These are phyloP conservation scores for Exophiala aquamarina DNA, from an alignment of 2,329 filamentous ascomycete species.

Conservation along the genomic window DNA sequence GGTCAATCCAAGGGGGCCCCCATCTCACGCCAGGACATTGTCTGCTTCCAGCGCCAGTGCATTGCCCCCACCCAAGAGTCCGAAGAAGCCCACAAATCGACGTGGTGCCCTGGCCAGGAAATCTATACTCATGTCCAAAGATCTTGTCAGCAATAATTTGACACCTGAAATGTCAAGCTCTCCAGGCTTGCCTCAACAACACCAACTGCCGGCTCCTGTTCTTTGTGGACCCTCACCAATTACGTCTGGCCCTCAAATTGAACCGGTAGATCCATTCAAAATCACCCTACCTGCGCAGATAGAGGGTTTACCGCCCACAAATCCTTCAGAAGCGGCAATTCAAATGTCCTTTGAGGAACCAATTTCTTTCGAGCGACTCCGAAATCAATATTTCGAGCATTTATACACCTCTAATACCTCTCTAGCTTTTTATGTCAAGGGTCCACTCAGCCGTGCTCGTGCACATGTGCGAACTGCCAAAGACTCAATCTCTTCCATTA, in stretches of 20 bases:
- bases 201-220: not conserved
- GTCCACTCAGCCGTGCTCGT: constrained; percentile 48
- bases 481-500: constrained; percentile 26
- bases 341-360: constrained; percentile 3
- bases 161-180: not conserved
- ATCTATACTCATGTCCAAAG: constrained; percentile 24
- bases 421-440: constrained; percentile 53
- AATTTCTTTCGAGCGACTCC: constrained; percentile 19
- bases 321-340: not conserved
- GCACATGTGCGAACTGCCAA: constrained; percentile 37
- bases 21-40: constrained; percentile 6
- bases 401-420: constrained; percentile 40
- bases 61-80: constrained; percentile 16
- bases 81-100: constrained; percentile 25
- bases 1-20: not conserved
- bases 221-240: not conserved
- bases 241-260: constrained; percentile 1
- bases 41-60: constrained; percentile 14
- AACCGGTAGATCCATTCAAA: constrained; percentile 8
- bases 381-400: constrained; percentile 27
- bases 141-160: constrained; percentile 1
- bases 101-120: constrained; percentile 27
- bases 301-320: not conserved
- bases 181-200: not conserved
- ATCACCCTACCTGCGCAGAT: not conserved